Base-by-base conservation (phyloP, 1,284 basidiomycete species). In the Sporisorium graminicola region DNA sequence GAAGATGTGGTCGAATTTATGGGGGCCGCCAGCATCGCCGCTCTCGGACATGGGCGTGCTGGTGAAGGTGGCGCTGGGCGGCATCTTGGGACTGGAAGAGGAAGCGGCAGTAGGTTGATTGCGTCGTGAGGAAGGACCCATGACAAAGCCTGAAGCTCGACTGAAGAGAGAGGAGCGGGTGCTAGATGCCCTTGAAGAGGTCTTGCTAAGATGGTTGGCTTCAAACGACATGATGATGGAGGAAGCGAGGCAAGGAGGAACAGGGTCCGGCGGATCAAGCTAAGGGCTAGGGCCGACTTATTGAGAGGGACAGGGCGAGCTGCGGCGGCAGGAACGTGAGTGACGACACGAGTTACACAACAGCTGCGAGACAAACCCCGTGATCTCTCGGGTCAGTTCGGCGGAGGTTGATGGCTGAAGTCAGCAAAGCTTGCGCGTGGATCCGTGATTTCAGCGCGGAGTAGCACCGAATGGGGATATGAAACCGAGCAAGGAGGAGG, bases 1-100 rank as follows among this genome's bases (percentile, higher is more conserved):
- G 51, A 82, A 82, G 69, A 82, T 65, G 33, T 78, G 66, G 20
- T 66, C 52, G 44, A 80, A 82, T 31, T 73, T 58, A n/a, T 57
- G 66, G 20, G 67, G 51, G 26, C 62, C 61, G 18, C 29, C 14
- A 8, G 49, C 20, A 27, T 52, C 37, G 58, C 14, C 33, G 55
- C 55, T 18, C 20, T 52, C 47, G n/a, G 60, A 3, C 18, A 57
- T 18, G 42, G 20, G 49, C 20, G 31, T 37, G 27, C 14, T 37
- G 52, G 7, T n/a, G 49, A 33, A 50, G 29, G 43, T 13, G 24
- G 26, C 18, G 37, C 43, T 53, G 56, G 42, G 37, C 31, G 57
- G 27, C 44, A 44, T 26, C 12, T 37, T 35, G 22, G 58, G 51
- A 47, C 31, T 52, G 42, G 58, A 53, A 20, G 58, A 42, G 12